phyloP scores from a whole-genome alignment of 1,284 basidiomycete genomes.

The Stygiomarasmius scandens region DNA sequence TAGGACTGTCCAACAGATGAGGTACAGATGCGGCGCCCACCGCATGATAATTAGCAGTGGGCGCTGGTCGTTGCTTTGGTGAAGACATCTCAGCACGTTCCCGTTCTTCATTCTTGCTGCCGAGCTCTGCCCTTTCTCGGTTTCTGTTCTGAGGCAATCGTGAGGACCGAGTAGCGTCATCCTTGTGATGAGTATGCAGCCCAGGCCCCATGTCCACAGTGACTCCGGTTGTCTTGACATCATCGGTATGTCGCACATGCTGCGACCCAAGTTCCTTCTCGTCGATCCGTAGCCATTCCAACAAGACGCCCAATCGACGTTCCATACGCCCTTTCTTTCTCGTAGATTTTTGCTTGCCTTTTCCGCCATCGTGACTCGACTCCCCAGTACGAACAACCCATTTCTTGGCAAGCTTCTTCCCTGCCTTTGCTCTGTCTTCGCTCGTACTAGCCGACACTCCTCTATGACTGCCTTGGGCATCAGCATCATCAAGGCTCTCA shows the following conservation, averaged over 20 bases:
- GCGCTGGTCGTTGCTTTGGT: neutral
- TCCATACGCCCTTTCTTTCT: conserved; percentile 43
- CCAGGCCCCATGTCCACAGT: too few species aligned
- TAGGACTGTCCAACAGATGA: neutral
- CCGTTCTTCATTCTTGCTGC: too few species aligned
- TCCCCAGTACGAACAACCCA: conserved; percentile 10
- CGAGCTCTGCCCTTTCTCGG: too few species aligned
- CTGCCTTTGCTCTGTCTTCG: conserved; percentile 47
- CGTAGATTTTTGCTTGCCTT: neutral
- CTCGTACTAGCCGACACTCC: neutral
- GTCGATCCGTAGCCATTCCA: conserved; percentile 41
- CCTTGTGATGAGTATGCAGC: too few species aligned
- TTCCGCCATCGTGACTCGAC: neutral
- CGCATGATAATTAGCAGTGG: neutral
- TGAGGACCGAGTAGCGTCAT: too few species aligned
- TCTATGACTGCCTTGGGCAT: neutral
- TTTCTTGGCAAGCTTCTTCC: conserved; percentile 19
- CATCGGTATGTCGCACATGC: too few species aligned
- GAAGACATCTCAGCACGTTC: too few species aligned
- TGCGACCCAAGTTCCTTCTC: conserved; percentile 11
- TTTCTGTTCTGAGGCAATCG: too few species aligned
- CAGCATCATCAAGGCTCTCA: neutral
- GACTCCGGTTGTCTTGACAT: too few species aligned
- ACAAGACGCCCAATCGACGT: conserved; percentile 46
- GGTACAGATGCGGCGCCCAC: neutral